Conservation (phyloP, 2,329 filamentous ascomycete genomes). For the Colletotrichum plurivorum region DNA sequence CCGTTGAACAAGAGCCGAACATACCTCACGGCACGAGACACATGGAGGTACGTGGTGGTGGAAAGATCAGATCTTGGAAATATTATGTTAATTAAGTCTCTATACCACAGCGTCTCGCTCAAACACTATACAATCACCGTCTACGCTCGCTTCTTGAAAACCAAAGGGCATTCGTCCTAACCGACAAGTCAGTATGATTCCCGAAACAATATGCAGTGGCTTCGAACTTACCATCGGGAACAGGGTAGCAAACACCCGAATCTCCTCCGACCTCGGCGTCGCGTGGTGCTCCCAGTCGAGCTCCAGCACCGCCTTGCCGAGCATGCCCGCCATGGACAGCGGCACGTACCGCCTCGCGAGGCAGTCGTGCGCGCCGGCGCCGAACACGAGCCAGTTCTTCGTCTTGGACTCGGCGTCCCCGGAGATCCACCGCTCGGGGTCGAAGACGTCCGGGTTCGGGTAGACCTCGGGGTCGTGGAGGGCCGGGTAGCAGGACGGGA, state of each 20-base stretch:
- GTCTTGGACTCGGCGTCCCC: conserved; percentile 65
- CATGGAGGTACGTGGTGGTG: too few species aligned
- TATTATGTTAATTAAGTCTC: background rate
- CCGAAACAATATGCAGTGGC: background rate
- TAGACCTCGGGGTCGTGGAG: conserved; percentile 65
- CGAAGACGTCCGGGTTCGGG: conserved; percentile 60
- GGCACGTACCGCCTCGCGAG: conserved; percentile 65
- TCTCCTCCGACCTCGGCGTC: conserved; percentile 63
- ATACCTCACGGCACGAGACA: too few species aligned
- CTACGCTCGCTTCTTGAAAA: background rate
- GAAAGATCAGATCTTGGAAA: too few species aligned
- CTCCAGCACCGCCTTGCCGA: conserved; percentile 65
- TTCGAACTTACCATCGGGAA: conserved; percentile 61
- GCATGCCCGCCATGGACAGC: conserved; percentile 65
- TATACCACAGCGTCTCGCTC: background rate
- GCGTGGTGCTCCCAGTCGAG: conserved; percentile 66
- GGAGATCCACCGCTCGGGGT: conserved; percentile 67
- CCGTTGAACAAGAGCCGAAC: too few species aligned
- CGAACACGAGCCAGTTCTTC: conserved; percentile 69
- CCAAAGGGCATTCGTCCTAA: conserved; percentile 4
- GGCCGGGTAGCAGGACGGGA: conserved; percentile 66
- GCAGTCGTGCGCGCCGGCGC: conserved; percentile 65
- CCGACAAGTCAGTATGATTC: background rate
- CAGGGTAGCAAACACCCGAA: conserved; percentile 63
- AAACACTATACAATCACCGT: background rate